Evolutionary conservation across 2,329 filamentous ascomycete genomes (phyloP), one percentile per base, ranked within the genome.

Genomic region (Pseudocercospora fijiensis): DNA sequence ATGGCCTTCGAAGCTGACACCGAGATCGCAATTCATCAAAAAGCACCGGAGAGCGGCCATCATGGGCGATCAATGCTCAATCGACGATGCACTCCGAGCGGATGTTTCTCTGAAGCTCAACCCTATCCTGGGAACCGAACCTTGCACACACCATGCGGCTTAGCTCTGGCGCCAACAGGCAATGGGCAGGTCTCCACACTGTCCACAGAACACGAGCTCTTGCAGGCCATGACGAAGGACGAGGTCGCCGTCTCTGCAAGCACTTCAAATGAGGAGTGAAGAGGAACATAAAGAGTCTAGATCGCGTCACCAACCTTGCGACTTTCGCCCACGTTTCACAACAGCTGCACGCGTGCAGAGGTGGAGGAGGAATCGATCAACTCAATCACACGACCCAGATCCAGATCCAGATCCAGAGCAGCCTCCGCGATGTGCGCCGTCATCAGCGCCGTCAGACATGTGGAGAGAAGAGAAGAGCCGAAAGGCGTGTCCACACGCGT

Each of bases 371-470:
- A 16, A 56, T 37, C n/a, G 16, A 56, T 56, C 28, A 20, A 30
- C 22, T 56, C 28, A 20, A 30, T 37, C 52, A 37, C 26, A 24
- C 52, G 16, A 56, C n/a, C 28, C 4, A 30, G 27, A 30, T n/a
- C n/a, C n/a, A n/a, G n/a, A n/a, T n/a, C n/a, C n/a, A n/a, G n/a
- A 56, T 24, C 28, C 4, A 30, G 27, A 30, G 52, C 52, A 37
- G 52, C 28, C 8, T 56, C 52, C 28, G 52, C 52, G 53, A 22
- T 24, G 57, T 27, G 27, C 56, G 41, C 13, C 56, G 56, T 43
- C 56, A 45, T 58, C 56, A 47, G 56, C 33, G 56, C 33, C 56
- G 56, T 18, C 56, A 57, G 26, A 26, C 16, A 3, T 53, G 24
- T 30, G 11, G 45, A 56, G 33, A 22, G 53, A n/a, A 22, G 20